Percentiles rank a stretch among this genome's conserved stretches.
Evolutionary conservation across 441 rosid genomes (phyloP).

Genomic region (Hura crepitans): DNA sequence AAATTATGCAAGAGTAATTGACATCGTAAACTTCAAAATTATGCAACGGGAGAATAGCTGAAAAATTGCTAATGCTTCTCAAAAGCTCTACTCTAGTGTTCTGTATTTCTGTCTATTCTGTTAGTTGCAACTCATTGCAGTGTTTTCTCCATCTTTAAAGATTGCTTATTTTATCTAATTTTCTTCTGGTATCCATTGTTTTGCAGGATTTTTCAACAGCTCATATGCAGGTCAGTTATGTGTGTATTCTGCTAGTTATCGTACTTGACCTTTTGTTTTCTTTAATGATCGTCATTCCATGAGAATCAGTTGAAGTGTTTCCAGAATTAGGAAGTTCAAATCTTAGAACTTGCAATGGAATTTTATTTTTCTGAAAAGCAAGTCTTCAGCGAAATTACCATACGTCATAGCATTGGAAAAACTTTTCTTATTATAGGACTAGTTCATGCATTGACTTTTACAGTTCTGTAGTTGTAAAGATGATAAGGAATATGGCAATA

Average conservation of each 20-base stretch:
- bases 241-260: conserved; percentile 1
- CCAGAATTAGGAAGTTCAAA: background rate
- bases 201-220: conserved; percentile 30
- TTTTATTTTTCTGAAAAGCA: background rate
- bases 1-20: background rate
- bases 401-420: background rate
- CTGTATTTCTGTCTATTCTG: background rate
- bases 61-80: background rate
- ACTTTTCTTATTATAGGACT: too few species aligned
- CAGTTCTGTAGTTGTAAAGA: background rate
- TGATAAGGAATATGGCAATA: background rate
- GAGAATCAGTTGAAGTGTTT: background rate
- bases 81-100: background rate
- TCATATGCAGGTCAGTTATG: conserved; percentile 32
- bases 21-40: background rate
- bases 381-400: background rate
- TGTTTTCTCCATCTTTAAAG: background rate
- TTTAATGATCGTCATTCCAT: background rate
- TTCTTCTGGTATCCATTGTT: conserved; percentile 12
- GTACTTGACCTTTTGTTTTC: background rate
- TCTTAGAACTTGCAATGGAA: background rate
- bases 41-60: background rate
- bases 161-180: background rate
- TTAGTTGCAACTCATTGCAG: background rate
- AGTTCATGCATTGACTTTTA: background rate